Evolutionary conservation across 2,329 filamentous ascomycete species (phyloP).

Genomic region (Aspergillus novoparasiticus): DNA sequence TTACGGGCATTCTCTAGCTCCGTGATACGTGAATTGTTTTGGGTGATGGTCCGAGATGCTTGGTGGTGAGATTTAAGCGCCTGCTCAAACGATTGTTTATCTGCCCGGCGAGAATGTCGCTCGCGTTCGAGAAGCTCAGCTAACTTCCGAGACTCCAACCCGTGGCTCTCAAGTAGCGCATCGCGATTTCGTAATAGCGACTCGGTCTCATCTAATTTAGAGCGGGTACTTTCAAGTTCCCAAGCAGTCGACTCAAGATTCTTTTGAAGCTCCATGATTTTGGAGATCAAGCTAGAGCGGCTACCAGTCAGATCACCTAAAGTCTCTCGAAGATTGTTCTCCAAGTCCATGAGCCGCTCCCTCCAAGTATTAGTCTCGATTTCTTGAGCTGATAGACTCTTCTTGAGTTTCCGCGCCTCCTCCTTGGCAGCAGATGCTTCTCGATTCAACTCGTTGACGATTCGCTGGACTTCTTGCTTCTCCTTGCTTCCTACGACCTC

Average conservation of each 20-base stretch:
- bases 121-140: slow-evolving; percentile 91
- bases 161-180: slow-evolving; percentile 81
- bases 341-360: slow-evolving; percentile 84
- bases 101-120: slow-evolving; percentile 78
- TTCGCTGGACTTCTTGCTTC: slow-evolving; percentile 92
- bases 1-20: slow-evolving; percentile 82
- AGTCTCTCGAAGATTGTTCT: slow-evolving; percentile 82
- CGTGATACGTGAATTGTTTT: slow-evolving; percentile 79
- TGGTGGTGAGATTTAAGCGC: slow-evolving; percentile 86
- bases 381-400: slow-evolving; percentile 79
- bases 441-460: slow-evolving; percentile 88
- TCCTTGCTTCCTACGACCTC: slow-evolving; percentile 85
- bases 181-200: slow-evolving; percentile 88
- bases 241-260: slow-evolving; percentile 82
- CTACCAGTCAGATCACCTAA: slow-evolving; percentile 87
- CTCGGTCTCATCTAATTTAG: slow-evolving; percentile 84
- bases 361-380: slow-evolving; percentile 90
- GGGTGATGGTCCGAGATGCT: slow-evolving; percentile 79
- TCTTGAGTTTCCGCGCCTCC: slow-evolving; percentile 78
- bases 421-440: slow-evolving; percentile 83
- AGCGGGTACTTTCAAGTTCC: slow-evolving; percentile 77
- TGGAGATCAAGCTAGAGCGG: slow-evolving; percentile 80
- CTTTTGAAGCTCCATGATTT: slow-evolving; percentile 82
- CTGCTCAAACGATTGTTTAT: slow-evolving; percentile 84
- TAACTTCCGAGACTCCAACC: slow-evolving; percentile 80